Percentiles rank a stretch among this genome's conserved stretches.
Conservation (phyloP, 2,329 filamentous ascomycete genomes). For the Domatiomyces globalis region DNA sequence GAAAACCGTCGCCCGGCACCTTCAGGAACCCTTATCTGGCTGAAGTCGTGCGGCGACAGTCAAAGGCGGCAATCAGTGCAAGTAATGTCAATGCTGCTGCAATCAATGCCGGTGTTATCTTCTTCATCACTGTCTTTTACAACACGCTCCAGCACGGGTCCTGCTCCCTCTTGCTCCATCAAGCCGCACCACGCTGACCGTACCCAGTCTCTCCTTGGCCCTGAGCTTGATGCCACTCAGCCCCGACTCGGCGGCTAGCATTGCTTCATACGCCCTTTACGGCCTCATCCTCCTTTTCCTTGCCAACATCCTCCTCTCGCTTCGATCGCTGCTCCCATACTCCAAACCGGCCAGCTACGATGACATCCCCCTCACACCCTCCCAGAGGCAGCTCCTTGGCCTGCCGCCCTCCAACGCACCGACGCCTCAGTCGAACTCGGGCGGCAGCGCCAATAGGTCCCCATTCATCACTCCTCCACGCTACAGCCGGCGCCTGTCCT, state of each 20-base stretch:
- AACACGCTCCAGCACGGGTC: constrained; percentile 13
- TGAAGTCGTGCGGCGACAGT: constrained; percentile 71
- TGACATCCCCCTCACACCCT: constrained; percentile 84
- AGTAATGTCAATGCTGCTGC: constrained; percentile 57
- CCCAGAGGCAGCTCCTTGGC: constrained; percentile 71
- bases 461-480: constrained; percentile 33
- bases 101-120: constrained; percentile 49
- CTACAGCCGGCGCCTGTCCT: constrained; percentile 39
- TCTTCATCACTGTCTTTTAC: constrained; percentile 33
- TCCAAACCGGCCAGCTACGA: constrained; percentile 60
- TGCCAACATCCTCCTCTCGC: constrained; percentile 56
- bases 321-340: constrained; percentile 46
- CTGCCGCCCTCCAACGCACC: constrained; percentile 55
- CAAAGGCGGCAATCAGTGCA: constrained; percentile 63
- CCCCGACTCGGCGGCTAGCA: constrained; percentile 23
- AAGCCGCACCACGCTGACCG: constrained; percentile 10
- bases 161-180: background rate
- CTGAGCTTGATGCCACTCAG: constrained; percentile 23
- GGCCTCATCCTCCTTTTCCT: constrained; percentile 48
- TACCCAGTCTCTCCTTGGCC: constrained; percentile 21
- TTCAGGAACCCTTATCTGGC: constrained; percentile 84
- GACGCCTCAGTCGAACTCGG: constrained; percentile 64
- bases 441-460: constrained; percentile 52
- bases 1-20: constrained; percentile 46
- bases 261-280: constrained; percentile 35